phyloP scores from a whole-genome alignment of 768 basidiomycete genomes.

The Atractiella rhizophila region DNA sequence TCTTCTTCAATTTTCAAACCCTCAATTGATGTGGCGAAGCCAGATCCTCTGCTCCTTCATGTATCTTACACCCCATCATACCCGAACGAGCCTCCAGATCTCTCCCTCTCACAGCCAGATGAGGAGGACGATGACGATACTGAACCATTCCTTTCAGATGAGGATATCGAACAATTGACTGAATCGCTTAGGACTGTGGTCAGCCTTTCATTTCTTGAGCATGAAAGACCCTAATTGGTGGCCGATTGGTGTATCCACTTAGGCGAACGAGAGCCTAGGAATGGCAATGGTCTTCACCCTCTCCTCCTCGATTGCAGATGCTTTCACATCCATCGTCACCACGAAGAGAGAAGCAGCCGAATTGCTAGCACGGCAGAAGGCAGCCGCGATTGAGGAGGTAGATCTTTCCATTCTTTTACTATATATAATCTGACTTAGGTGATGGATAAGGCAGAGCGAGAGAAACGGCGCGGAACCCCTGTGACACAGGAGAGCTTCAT shows the following conservation, averaged over 20 bases:
- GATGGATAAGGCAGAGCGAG: constrained; percentile 35
- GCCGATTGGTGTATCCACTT: constrained; percentile 17
- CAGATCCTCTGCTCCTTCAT: constrained; percentile 38
- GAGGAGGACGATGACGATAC: constrained; percentile 34
- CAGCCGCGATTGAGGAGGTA: constrained; percentile 32
- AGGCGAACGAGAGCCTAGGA: constrained; percentile 60
- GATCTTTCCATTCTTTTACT: not conserved
- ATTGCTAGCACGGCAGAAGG: constrained; percentile 44
- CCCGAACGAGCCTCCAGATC: constrained; percentile 53
- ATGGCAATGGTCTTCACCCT: constrained; percentile 91
- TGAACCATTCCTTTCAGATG: constrained; percentile 29
- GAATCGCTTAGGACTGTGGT: constrained; percentile 1
- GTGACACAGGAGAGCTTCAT: constrained; percentile 61
- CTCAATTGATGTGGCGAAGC: no score
- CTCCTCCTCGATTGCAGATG: constrained; percentile 43
- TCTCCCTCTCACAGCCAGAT: constrained; percentile 39
- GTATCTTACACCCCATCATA: constrained; percentile 60
- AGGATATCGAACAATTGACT: constrained; percentile 33
- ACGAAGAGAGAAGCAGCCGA: constrained; percentile 34
- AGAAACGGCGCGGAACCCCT: constrained; percentile 70
- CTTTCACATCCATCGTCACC: constrained; percentile 38
- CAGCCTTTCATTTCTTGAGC: not conserved
- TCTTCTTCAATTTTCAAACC: no score
- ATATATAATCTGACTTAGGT: not conserved
- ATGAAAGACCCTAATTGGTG: not conserved